Percentiles rank a stretch among this genome's conserved stretches.
phyloP scores from a whole-genome alignment of 345 rosid genomes.

The Salix exigua region DNA sequence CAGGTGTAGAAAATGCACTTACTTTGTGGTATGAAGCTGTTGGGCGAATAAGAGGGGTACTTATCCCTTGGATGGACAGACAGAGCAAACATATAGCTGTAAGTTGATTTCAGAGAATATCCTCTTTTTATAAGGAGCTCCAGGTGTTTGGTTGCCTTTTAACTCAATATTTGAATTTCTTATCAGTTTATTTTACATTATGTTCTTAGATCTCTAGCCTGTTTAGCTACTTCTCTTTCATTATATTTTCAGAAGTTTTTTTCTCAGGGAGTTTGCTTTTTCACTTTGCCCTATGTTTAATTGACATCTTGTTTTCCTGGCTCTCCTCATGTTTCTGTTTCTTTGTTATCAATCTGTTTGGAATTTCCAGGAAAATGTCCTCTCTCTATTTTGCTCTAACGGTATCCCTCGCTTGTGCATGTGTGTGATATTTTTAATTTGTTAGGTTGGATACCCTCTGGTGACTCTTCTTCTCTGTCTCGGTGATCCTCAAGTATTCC shows the following conservation, averaged over 20 bases:
- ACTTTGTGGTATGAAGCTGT: constrained; percentile 96
- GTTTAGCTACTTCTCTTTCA: no score
- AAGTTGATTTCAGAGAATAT: constrained; percentile 32
- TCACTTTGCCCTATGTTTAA: background rate
- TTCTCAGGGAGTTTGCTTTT: background rate
- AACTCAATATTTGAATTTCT: background rate
- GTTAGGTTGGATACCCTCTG: constrained; percentile 94
- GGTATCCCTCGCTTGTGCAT: background rate
- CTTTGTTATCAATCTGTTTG: no score
- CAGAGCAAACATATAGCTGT: constrained; percentile 97
- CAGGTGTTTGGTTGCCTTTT: constrained; percentile 9
- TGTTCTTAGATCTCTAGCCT: no score
- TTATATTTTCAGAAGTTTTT: no score
- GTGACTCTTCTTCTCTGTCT: constrained; percentile 98
- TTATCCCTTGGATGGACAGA: constrained; percentile 95
- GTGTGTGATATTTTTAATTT: constrained; percentile 2
- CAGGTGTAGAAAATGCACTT: constrained; percentile 86
- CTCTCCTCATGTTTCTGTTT: no score
- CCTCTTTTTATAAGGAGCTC: background rate
- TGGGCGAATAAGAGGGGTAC: constrained; percentile 78
- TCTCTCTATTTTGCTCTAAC: no score
- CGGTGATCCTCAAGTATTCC: constrained; percentile 93
- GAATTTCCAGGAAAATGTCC: no score
- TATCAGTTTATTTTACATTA: no score
- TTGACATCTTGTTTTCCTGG: background rate